These are phyloP conservation scores for Podospora fimiseda DNA, from an alignment of 495 filamentous ascomycete genomes.

Conservation along the genomic window DNA sequence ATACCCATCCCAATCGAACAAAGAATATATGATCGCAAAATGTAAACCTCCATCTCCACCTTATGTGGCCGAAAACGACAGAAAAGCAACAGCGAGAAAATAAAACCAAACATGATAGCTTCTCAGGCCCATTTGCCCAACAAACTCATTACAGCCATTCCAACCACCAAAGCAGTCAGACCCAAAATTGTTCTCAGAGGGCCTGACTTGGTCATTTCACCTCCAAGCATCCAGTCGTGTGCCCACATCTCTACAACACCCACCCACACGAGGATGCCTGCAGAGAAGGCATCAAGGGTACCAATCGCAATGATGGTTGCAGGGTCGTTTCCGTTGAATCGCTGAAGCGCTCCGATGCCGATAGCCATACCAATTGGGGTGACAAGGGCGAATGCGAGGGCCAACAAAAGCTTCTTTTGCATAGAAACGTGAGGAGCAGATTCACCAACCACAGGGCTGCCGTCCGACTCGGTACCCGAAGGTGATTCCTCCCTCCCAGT, in stretches of 20 bases:
- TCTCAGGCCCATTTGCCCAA: slow-evolving; percentile 30
- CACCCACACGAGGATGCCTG: slow-evolving; percentile 55
- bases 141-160: slow-evolving; percentile 27
- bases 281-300: slow-evolving; percentile 50
- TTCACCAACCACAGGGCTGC: not conserved
- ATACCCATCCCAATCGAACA: not conserved
- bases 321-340: slow-evolving; percentile 52
- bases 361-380: slow-evolving; percentile 56
- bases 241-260: slow-evolving; percentile 56
- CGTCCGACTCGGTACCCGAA: not conserved
- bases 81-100: slow-evolving; percentile 4
- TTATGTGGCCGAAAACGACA: too few species aligned
- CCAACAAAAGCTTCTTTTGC: slow-evolving; percentile 41
- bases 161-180: slow-evolving; percentile 15
- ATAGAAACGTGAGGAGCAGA: slow-evolving; percentile 19
- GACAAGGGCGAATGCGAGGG: slow-evolving; percentile 45
- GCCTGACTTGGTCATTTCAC: slow-evolving; percentile 11
- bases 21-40: too few species aligned
- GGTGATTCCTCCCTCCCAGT: not conserved
- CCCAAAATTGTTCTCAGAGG: slow-evolving; percentile 18
- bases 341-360: slow-evolving; percentile 46
- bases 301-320: slow-evolving; percentile 51
- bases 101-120: not conserved
- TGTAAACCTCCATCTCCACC: too few species aligned
- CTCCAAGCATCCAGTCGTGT: slow-evolving; percentile 4